Base-by-base conservation (phyloP, 805 yeast species). In the Brettanomyces sp. region DNA sequence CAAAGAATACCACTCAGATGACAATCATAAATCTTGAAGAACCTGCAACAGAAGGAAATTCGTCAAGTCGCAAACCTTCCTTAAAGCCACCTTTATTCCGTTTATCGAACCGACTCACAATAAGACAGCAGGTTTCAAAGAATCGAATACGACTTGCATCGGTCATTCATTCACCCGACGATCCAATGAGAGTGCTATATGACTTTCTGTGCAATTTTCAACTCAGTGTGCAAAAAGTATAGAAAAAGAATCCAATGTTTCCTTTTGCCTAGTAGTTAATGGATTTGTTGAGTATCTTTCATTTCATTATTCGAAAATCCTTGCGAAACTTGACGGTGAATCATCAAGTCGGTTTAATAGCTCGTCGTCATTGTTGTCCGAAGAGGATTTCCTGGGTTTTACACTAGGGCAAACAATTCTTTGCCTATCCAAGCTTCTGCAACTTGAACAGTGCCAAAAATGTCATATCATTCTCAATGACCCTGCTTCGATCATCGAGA, bases 281-380 rank as follows among this genome's bases (percentile, higher is more conserved):
- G 65, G 65, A 9, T 43, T 59, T n/a, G 36, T 58, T 37, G 54
- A 56, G 33, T 43, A 41, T 4, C 4, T 61, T 2, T 55, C 61
- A 4, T 42, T 57, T 14, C 34, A 50, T 4, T 61, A 54, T 43
- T 58, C 63, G 1, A 38, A 47, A 3, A 44, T 56, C 13, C 41
- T 60, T n/a, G 35, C 39, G 9, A 46, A 45, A 11, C 41, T 49
- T 21, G 49, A 44, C 14, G 39, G 46, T 6, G 28, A 34, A 4
- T 23, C 41, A 9, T 9, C 45, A 5, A 42, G 41, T 3, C 30
- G 33, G 8, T 28, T 28, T 28, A 9, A 28, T 7, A 28, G 32
- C 9, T n/a, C 37, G 3, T 35, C 37, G 22, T n/a, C 6, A 35
- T 21, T 6, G n/a, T 22, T 44, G 24, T 6, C 25, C 8, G 37